phyloP scores from a whole-genome alignment of 2,329 filamentous ascomycete genomes.

The Dissoconium aciculare region DNA sequence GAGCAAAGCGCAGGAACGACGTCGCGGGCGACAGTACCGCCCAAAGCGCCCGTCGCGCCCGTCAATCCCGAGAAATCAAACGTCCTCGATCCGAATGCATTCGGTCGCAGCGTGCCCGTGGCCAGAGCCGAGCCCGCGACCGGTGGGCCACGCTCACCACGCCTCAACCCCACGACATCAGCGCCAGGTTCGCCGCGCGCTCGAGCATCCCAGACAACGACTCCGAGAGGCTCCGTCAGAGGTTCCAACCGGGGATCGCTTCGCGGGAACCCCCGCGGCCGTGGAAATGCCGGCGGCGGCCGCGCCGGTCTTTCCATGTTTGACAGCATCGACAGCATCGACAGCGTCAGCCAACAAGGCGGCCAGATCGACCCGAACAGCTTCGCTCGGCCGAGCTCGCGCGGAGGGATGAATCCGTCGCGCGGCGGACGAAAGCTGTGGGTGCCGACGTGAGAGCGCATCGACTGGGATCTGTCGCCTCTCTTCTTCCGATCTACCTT shows the following conservation, averaged over 20 bases:
- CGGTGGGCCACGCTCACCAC: constrained; percentile 10
- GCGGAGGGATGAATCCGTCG: constrained; percentile 10
- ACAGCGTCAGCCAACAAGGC: constrained; percentile 4
- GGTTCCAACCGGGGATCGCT: constrained; percentile 13
- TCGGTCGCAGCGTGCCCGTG: constrained; percentile 24
- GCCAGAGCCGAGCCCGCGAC: constrained; percentile 5
- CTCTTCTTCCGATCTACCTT: too few species aligned
- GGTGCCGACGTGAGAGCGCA: constrained; percentile 21
- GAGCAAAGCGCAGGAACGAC: constrained; percentile 3
- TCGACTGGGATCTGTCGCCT: too few species aligned
- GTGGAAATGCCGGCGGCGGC: constrained; percentile 16
- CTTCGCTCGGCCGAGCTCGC: constrained; percentile 21
- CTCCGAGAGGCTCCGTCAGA: constrained; percentile 10
- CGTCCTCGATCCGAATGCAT: constrained; percentile 36
- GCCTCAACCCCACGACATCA: constrained; percentile 4
- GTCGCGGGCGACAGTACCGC: constrained; percentile 15
- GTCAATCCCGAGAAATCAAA: constrained; percentile 15
- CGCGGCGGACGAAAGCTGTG: constrained; percentile 23
- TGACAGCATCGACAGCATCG: constrained; percentile 5
- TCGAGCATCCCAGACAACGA: constrained; percentile 5
- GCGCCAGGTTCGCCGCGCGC: constrained; percentile 5
- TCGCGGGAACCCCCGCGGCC: constrained; percentile 11
- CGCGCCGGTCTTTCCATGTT: constrained; percentile 8
- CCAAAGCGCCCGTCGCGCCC: constrained; percentile 21
- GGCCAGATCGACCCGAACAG: constrained; percentile 26